Percentiles rank a stretch among this genome's conserved stretches.
These are phyloP conservation scores for Ogataea philodendri DNA, from an alignment of 805 yeast species.

Conservation along the genomic window DNA sequence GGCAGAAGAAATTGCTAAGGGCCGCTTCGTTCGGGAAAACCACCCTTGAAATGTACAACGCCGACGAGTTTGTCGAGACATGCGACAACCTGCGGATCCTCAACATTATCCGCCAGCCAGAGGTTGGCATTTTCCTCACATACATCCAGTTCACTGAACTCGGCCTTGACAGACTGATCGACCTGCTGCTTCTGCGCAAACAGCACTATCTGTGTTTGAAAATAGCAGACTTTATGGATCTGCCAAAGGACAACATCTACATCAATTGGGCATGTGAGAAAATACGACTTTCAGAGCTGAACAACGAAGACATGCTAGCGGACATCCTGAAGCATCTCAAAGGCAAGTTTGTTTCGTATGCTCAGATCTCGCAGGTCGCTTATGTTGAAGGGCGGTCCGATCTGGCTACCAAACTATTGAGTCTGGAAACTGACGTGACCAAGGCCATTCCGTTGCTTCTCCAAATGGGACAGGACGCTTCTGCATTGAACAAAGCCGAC, in stretches of 20 bases:
- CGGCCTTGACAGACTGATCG: constrained; percentile 57
- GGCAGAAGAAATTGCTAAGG: constrained; percentile 77
- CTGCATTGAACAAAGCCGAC: constrained; percentile 67
- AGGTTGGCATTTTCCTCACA: constrained; percentile 70
- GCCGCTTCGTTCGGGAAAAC: constrained; percentile 90
- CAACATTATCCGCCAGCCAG: constrained; percentile 63
- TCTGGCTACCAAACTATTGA: constrained; percentile 64
- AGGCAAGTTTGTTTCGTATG: constrained; percentile 49
- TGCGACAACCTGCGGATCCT: constrained; percentile 63
- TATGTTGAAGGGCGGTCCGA: constrained; percentile 76
- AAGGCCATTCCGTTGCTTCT: constrained; percentile 63
- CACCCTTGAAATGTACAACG: constrained; percentile 49
- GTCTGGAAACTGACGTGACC: constrained; percentile 62
- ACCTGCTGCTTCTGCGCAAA: constrained; percentile 56
- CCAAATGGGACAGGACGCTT: constrained; percentile 67
- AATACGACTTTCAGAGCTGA: constrained; percentile 50
- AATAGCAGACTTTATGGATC: constrained; percentile 49
- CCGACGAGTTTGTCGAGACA: constrained; percentile 60
- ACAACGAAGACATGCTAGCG: constrained; percentile 59
- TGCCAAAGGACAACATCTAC: constrained; percentile 54
- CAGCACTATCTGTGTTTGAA: constrained; percentile 62
- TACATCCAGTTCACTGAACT: constrained; percentile 47
- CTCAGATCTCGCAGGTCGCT: constrained; percentile 61
- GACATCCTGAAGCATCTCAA: constrained; percentile 47
- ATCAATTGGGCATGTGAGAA: constrained; percentile 80